Percentiles rank a stretch among this genome's conserved stretches.
phyloP scores from a whole-genome alignment of 164 flowering plant species.

The Vitis cinerea region DNA sequence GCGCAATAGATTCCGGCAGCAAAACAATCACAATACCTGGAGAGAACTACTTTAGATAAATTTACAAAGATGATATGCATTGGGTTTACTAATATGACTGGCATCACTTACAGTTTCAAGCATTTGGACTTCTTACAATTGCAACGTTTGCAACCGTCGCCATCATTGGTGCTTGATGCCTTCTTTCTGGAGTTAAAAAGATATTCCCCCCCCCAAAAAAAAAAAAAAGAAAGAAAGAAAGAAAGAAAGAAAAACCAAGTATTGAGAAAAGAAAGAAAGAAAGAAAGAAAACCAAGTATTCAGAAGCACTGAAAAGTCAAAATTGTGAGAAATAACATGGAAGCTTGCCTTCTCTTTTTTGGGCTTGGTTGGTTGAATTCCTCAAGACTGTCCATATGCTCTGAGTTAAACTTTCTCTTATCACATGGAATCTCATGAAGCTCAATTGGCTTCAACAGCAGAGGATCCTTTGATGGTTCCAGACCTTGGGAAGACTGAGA shows the following conservation, averaged over 20 bases:
- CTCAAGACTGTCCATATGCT: slow-evolving; percentile 27
- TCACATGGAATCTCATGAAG: slow-evolving; percentile 18
- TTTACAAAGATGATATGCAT: background rate
- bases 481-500: slow-evolving; percentile 15
- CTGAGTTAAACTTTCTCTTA: slow-evolving; percentile 22
- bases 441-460: slow-evolving; percentile 18
- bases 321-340: background rate
- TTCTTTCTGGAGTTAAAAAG: slow-evolving; percentile 18
- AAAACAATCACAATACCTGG: slow-evolving; percentile 91
- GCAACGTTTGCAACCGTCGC: slow-evolving; percentile 67
- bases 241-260: too few relatives aligned
- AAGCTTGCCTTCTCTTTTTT: slow-evolving; percentile 48
- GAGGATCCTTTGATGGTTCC: slow-evolving; percentile 14
- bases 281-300: too few relatives aligned
- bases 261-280: too few relatives aligned
- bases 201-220: too few relatives aligned
- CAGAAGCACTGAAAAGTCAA: background rate
- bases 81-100: background rate
- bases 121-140: slow-evolving; percentile 69
- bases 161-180: slow-evolving; percentile 15
- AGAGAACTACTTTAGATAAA: slow-evolving; percentile 3
- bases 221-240: too few relatives aligned
- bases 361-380: slow-evolving; percentile 43
- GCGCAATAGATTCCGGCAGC: slow-evolving; percentile 77
- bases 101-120: slow-evolving; percentile 69